Evolutionary conservation across 495 filamentous ascomycete species (phyloP), one percentile per base, ranked within the genome.

Genomic region (Podospora sp.): DNA sequence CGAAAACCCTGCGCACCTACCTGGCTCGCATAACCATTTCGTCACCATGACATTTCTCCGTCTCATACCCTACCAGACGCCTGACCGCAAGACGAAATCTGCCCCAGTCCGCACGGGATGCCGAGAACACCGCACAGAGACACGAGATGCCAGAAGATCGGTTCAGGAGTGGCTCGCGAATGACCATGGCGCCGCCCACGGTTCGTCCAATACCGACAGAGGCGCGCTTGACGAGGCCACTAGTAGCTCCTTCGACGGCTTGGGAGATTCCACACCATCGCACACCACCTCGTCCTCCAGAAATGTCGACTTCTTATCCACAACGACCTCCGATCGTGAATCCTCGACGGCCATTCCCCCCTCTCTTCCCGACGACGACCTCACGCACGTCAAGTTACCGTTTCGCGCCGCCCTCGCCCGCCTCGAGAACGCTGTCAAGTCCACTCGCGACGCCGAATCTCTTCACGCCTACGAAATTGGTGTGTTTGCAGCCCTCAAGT

Each of bases 401-500:
- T 18, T 46, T 11, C 40, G 11, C 16, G 14, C 40, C 40, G 40
- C 40, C 40, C 5, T 35, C 25, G 9, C 26, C 24, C 26, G 21
- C 6, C 60, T 63, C 14, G 14, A 50, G 9, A 29, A 18, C 12
- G 56, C 67, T n/a, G 64, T 62, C 57, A n/a, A 59, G 26, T 26
- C 29, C n/a, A 55, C 52, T 27, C 58, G 60, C 66, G 63, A 63
- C 1, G 63, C 60, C 40, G 66, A 69, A 36, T 50, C 26, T 0
- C 53, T 69, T 14, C 69, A 72, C 22, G 66, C 66, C 20, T 72
- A 69, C 57, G 66, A 72, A 18, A 46, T 72, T 6, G 69, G 69
- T n/a, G 60, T 72, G 11, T 46, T n/a, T 60, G 63, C 63, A 5
- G 63, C 67, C 1, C 61, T 69, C 1, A 40, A 69, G 52, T 63